Base-by-base conservation (phyloP, 1,139 yeast species). In the Pneumocystis sp. region DNA sequence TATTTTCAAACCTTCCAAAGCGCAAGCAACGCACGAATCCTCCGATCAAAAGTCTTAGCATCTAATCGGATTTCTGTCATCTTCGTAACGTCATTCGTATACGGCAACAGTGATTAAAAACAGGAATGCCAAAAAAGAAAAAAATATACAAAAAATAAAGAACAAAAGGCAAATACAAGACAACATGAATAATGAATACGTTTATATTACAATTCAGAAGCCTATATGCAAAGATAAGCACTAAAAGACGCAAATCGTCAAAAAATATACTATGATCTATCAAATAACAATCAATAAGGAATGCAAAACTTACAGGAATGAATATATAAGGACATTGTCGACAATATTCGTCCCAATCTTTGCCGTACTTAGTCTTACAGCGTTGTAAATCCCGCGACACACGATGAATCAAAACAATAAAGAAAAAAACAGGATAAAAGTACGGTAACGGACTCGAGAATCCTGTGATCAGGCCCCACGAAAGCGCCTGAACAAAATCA, bases 381-480 rank as follows among this genome's bases (percentile, higher is more conserved):
- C 93, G 89, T 70, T 84, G 82, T 70, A 85, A 83, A 77, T 93
- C 98, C 77, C 98, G 86, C 70, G 79, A 75, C 56, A 96, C 90
- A 76, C 98, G 86, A 76, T 93, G 98, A 64, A 86, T 76, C 74
- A 93, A 83, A 69, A 90, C 96, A 71, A 86, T 79, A 69, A 90
- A 83, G 83, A 90, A 93, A 79, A 93, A 93, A 50, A 81, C 78
- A 1, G 98, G 97, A 83, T 87, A 93, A 78, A 93, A 93, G 93
- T 96, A 93, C 62, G 97, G 96, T 79, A 93, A 83, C 64, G 93
- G 89, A 4, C 96, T 87, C 59, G 79, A 80, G 75, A 85, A 84
- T 1, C 98, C 98, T 76, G 97, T 89, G 69, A 86, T 82, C 69
- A 93, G 80, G 10, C 95, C 96, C 98, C 98, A 93, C 63, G 95